Conservation (phyloP, 2,329 filamentous ascomycete genomes). For the Aureobasidium sp. region DNA sequence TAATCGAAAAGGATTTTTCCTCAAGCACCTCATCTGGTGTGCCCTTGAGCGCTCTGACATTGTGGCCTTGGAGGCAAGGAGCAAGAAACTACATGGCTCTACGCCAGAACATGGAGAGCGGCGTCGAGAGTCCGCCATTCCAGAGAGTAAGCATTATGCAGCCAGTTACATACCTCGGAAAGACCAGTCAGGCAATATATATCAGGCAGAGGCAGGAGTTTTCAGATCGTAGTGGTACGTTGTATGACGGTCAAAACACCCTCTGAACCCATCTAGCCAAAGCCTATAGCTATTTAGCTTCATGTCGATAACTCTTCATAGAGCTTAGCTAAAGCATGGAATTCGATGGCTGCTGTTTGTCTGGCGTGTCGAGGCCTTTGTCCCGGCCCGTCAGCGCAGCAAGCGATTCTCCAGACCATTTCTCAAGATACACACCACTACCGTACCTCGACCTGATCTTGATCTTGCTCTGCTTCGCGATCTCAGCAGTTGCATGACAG, state of each 20-base stretch:
- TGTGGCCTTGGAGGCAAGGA: not conserved
- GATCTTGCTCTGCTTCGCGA: not conserved
- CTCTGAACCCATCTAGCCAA: conserved; percentile 17
- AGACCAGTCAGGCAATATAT: conserved; percentile 11
- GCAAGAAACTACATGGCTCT: not conserved
- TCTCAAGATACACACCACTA: conserved; percentile 6
- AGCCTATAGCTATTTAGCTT: conserved; percentile 50
- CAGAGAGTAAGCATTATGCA: conserved; percentile 3
- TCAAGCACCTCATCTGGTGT: not conserved
- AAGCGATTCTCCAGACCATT: conserved; percentile 6
- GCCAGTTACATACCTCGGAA: conserved; percentile 9
- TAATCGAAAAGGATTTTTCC: not conserved
- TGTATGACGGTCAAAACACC: conserved; percentile 10
- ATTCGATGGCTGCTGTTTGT: conserved; percentile 13
- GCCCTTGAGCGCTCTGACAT: not conserved
- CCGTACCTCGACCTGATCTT: conserved; percentile 4
- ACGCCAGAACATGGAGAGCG: not conserved
- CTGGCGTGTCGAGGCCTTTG: not conserved
- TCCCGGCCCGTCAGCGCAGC: not conserved
- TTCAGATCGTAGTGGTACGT: conserved; percentile 14
- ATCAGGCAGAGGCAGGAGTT: conserved; percentile 4
- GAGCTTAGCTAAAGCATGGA: conserved; percentile 37
- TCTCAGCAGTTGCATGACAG: not conserved
- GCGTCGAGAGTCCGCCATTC: not conserved
- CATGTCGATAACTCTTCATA: conserved; percentile 63